Percentiles rank a stretch among this genome's conserved stretches.
Evolutionary conservation across 176 grass and related monocot species (phyloP).

Genomic region (Hsuehochloa calcarea): DNA sequence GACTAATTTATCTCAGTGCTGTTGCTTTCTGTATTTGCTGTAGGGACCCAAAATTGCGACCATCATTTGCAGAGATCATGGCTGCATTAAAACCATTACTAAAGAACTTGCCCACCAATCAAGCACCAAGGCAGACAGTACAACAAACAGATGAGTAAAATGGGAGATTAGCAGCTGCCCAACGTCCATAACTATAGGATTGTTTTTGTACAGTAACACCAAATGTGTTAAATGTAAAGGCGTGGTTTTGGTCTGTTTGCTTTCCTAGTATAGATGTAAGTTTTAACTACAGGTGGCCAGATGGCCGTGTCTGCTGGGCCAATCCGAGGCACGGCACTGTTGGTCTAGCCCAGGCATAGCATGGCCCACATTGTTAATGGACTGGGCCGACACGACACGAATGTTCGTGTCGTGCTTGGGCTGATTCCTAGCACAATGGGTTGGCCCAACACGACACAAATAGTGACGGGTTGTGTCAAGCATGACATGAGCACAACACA

Average conservation of each 20-base stretch:
- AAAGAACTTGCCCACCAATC: slow-evolving; percentile 53
- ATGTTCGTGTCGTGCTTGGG: no score
- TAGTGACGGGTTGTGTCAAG: no score
- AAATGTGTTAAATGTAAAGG: slow-evolving; percentile 35
- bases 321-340: no score
- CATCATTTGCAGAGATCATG: slow-evolving; percentile 96
- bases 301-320: no score
- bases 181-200: slow-evolving; percentile 36
- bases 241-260: slow-evolving; percentile 49
- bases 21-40: slow-evolving; percentile 11
- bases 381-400: no score
- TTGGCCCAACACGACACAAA: no score
- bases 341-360: no score
- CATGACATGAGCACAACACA: no score
- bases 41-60: slow-evolving; percentile 81
- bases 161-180: slow-evolving; percentile 20
- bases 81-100: slow-evolving; percentile 63
- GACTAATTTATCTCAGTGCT: background rate
- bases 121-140: slow-evolving; percentile 63
- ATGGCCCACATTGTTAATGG: no score
- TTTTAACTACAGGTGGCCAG: no score
- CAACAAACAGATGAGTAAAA: slow-evolving; percentile 41
- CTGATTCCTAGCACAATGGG: no score
- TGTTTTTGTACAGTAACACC: slow-evolving; percentile 69
- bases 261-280: slow-evolving; percentile 23